These are phyloP conservation scores for Argentina anserina DNA, from an alignment of 306 rosid species.

Conservation along the genomic window DNA sequence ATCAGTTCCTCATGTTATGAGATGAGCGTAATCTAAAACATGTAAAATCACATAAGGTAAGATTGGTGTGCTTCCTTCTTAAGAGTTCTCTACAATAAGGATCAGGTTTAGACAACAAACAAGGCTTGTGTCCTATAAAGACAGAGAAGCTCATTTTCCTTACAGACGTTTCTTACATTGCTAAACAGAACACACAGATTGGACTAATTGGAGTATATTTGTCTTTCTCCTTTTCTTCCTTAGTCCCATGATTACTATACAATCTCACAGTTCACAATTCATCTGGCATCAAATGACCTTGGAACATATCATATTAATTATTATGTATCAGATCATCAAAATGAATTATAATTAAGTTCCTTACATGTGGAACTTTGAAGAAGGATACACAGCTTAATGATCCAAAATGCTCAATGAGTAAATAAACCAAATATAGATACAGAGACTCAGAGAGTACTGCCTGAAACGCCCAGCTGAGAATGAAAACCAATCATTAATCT, in stretches of 20 bases:
- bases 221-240: neutral
- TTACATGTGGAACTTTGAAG: constrained; percentile 18
- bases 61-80: neutral
- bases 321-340: constrained; percentile 17
- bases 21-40: no score
- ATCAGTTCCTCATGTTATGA: neutral
- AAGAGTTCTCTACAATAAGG: neutral
- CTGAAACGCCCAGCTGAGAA: constrained; percentile 5
- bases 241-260: neutral
- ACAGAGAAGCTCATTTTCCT: neutral
- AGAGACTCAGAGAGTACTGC: neutral
- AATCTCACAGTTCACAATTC: neutral
- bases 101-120: neutral
- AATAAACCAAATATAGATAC: constrained; percentile 19
- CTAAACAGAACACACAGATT: neutral
- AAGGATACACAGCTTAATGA: constrained; percentile 19
- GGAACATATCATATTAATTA: constrained; percentile 2
- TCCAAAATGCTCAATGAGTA: constrained; percentile 20
- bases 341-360: constrained; percentile 27
- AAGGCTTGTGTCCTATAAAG: neutral
- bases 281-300: neutral
- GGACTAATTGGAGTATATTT: neutral
- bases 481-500: constrained; percentile 24
- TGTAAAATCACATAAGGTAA: neutral
- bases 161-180: neutral